Conservation (phyloP, 805 yeast genomes). For the Zygosaccharomyces lentus region DNA sequence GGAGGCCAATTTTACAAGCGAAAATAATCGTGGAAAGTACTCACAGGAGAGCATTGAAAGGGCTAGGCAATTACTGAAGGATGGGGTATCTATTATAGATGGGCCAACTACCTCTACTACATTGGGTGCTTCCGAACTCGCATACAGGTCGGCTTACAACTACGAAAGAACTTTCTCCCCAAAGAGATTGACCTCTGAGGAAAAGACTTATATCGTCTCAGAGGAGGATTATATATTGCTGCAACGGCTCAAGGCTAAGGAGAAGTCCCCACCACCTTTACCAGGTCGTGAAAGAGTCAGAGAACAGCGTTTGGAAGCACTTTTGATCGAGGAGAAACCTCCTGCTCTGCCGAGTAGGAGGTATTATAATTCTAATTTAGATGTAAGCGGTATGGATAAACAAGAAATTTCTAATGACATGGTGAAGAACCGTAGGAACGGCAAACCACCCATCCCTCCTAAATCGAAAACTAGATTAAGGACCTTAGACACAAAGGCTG, state of each 20-base stretch:
- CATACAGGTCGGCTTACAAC: slow-evolving; percentile 31
- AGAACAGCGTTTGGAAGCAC: neutral
- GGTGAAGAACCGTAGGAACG: neutral
- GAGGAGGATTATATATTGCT: slow-evolving; percentile 30
- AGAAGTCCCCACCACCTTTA: slow-evolving; percentile 3
- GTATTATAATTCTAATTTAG: neutral
- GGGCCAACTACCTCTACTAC: neutral
- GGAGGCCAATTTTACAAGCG: neutral
- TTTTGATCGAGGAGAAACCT: slow-evolving; percentile 1
- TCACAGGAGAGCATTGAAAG: slow-evolving; percentile 16
- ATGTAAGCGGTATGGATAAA: neutral
- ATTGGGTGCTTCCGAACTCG: slow-evolving; percentile 13
- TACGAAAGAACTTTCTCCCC: slow-evolving; percentile 32
- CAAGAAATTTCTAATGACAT: neutral
- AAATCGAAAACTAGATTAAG: neutral
- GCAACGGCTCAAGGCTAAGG: slow-evolving; percentile 19
- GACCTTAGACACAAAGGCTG: neutral
- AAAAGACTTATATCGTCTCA: slow-evolving; percentile 20
- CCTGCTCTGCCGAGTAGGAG: slow-evolving; percentile 6
- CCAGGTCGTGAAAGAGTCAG: slow-evolving; percentile 31
- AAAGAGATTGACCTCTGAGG: slow-evolving; percentile 10
- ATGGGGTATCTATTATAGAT: neutral
- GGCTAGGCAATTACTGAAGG: slow-evolving; percentile 18
- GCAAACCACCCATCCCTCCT: slow-evolving; percentile 13
- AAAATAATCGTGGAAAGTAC: slow-evolving; percentile 6